Conservation (phyloP, 2,329 filamentous ascomycete genomes). For the Pestalotiopsis sp. region DNA sequence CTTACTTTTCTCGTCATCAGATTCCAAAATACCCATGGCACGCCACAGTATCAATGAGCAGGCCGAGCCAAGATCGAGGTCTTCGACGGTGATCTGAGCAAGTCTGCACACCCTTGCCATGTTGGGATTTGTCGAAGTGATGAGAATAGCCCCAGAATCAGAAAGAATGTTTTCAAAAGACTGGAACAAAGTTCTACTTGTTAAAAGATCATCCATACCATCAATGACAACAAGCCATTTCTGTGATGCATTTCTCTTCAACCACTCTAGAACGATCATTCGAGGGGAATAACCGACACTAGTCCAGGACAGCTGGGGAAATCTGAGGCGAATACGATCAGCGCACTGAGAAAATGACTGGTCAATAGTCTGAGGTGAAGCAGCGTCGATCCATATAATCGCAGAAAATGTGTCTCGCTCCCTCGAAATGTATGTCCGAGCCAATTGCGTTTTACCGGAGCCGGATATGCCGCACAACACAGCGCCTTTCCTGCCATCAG, state of each 20-base stretch:
- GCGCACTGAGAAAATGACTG: background rate
- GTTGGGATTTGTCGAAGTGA: background rate
- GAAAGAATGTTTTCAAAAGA: background rate
- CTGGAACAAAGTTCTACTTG: background rate
- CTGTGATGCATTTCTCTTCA: background rate
- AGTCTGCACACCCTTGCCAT: background rate
- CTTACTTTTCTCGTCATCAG: background rate
- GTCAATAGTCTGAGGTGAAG: background rate
- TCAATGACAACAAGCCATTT: background rate
- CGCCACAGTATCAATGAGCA: background rate
- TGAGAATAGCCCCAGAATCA: background rate
- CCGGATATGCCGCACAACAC: background rate
- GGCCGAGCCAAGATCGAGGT: background rate
- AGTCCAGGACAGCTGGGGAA: too few relatives aligned
- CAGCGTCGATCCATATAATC: background rate
- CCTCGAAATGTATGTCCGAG: background rate
- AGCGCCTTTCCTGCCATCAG: background rate
- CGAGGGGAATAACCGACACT: background rate
- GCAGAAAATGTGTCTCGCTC: background rate
- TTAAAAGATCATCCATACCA: background rate
- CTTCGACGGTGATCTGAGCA: background rate
- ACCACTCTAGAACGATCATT: background rate
- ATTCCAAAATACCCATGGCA: background rate
- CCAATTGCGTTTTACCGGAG: background rate
- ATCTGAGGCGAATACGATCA: background rate